Percentiles rank a stretch among this genome's conserved stretches.
phyloP scores from a whole-genome alignment of 768 basidiomycete genomes.

The Serpula lacrymans region DNA sequence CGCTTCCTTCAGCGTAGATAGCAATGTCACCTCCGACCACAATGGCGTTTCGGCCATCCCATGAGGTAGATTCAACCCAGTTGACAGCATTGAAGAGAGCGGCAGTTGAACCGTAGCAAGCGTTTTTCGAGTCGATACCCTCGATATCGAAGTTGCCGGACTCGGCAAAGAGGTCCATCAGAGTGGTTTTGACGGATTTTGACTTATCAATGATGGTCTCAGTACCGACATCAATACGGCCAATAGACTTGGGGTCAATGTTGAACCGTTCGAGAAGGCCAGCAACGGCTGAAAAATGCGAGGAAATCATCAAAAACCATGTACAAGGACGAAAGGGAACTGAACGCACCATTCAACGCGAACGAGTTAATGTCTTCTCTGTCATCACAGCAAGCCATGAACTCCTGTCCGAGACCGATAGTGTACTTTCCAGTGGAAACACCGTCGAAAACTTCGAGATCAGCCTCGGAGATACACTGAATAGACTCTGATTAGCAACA shows the following conservation, averaged over 20 bases:
- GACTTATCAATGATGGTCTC: conserved; percentile 99
- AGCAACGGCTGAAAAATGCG: conserved; percentile 61
- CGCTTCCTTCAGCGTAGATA: conserved; percentile 93
- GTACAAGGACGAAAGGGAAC: neutral
- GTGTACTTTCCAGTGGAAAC: conserved; percentile 98
- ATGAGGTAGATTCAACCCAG: conserved; percentile 94
- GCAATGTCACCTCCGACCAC: conserved; percentile 97
- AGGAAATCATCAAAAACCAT: conserved; percentile 3
- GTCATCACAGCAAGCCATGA: conserved; percentile 99
- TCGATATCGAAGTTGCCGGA: conserved; percentile 96
- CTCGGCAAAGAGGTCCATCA: conserved; percentile 96
- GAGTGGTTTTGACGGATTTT: conserved; percentile 95
- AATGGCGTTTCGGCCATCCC: conserved; percentile 98
- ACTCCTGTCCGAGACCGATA: conserved; percentile 95
- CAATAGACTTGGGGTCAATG: conserved; percentile 94
- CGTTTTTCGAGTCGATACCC: conserved; percentile 98
- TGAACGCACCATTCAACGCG: conserved; percentile 76
- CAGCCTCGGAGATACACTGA: conserved; percentile 93
- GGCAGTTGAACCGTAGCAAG: conserved; percentile 98
- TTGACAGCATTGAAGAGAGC: conserved; percentile 98
- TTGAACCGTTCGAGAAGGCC: conserved; percentile 91
- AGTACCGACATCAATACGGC: conserved; percentile 96
- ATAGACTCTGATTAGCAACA: conserved; percentile 7
- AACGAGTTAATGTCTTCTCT: conserved; percentile 99
- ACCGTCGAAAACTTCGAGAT: conserved; percentile 91